Percentiles rank a stretch among this genome's conserved stretches.
Evolutionary conservation across 2,329 filamentous ascomycete genomes (phyloP).

Genomic region (Alternaria conjuncta): DNA sequence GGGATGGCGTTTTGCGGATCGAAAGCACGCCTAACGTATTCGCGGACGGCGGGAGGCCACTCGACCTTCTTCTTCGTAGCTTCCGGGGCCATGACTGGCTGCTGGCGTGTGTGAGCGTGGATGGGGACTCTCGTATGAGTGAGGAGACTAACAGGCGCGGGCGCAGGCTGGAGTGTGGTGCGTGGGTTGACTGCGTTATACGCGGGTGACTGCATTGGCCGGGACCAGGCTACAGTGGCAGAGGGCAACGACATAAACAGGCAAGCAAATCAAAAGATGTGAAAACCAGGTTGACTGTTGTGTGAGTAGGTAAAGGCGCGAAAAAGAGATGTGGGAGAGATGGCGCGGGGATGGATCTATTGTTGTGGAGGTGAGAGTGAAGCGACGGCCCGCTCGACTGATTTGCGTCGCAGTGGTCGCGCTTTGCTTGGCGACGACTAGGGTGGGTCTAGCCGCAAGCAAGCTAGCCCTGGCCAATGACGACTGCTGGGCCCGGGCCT

Average conservation of each 20-base stretch:
- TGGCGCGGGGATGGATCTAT: slow-evolving; percentile 3
- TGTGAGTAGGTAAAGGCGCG: slow-evolving; percentile 22
- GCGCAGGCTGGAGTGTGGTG: slow-evolving; percentile 40
- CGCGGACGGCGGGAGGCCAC: slow-evolving; percentile 82
- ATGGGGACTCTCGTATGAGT: neutral
- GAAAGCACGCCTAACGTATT: slow-evolving; percentile 90
- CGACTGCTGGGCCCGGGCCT: slow-evolving; percentile 24
- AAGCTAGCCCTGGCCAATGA: slow-evolving; percentile 22
- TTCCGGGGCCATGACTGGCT: slow-evolving; percentile 25
- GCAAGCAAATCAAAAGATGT: slow-evolving; percentile 8
- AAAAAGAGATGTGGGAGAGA: neutral
- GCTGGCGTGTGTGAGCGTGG: slow-evolving; percentile 21
- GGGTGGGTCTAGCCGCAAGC: neutral
- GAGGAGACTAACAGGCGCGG: slow-evolving; percentile 28
- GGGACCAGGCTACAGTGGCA: slow-evolving; percentile 36
- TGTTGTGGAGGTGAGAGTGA: slow-evolving; percentile 21
- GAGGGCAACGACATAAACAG: slow-evolving; percentile 38
- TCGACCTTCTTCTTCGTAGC: slow-evolving; percentile 63
- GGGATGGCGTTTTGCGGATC: slow-evolving; percentile 67
- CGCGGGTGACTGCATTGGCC: slow-evolving; percentile 44
- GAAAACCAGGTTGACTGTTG: slow-evolving; percentile 10
- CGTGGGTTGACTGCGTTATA: slow-evolving; percentile 56
- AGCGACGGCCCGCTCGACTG: slow-evolving; percentile 24
- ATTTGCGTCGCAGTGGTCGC: slow-evolving; percentile 10
- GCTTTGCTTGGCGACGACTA: slow-evolving; percentile 13